Base-by-base conservation (phyloP, 805 yeast genomes). In the Candida boleticola region DNA sequence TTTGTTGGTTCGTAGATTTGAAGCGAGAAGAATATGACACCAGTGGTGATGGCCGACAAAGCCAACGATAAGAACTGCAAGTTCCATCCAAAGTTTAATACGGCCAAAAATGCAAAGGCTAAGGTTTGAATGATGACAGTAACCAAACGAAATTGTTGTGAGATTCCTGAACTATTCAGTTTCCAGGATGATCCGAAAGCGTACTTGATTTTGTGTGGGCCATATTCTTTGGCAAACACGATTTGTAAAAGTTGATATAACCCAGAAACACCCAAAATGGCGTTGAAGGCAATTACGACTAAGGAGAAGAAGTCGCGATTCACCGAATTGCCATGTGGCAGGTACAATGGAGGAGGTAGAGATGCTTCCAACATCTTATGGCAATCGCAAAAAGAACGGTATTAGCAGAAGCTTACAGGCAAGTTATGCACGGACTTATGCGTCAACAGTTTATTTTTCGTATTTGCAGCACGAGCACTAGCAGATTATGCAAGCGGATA, bases 271-370 rank as follows among this genome's bases (percentile, higher is more conserved):
- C 52, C 60, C 18, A 47, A n/a, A n/a, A 45, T 32, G 17, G 25
- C 45, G 39, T 42, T 39, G 30, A 46, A 37, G 2, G 39, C 26
- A 19, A 44, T 23, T 16, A 44, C 40, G 11, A 49, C 41, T 13
- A 48, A 41, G 14, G 52, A 37, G 25, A 57, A 37, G 37, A 60
- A 60, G 20, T 53, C 48, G 1, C 63, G 63, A 30, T 60, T 56
- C 25, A 60, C 35, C 31, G 55, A 42, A 42, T 60, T 60, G 7
- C 42, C 45, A 17, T 39, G 29, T 5, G 56, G 55, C 22, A 53
- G 37, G 42, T 42, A 55, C 29, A 60, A 50, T 6, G 63, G 63
- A 16, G 31, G 32, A 3, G 39, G 39, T 18, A 31, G 9, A 6
- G 35, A 23, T 7, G 11, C 11, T 7, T 23, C 27, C 27, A 23